Evolutionary conservation across 352 stramenopile species (phyloP).

Genomic region (Phytophthora chlamydospora): DNA sequence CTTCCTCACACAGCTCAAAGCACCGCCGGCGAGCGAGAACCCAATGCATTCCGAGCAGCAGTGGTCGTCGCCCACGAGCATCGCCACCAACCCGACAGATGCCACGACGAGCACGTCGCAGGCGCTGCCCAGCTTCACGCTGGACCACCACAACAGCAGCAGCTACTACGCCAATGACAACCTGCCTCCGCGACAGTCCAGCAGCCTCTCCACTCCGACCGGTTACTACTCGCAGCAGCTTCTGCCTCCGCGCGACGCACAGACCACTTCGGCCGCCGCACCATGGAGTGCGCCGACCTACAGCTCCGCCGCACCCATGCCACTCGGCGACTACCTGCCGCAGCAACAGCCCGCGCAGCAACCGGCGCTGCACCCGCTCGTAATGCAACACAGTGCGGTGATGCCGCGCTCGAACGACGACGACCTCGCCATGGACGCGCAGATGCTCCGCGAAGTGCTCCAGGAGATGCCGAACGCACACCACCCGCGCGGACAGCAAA

Average conservation of each 20-base stretch:
- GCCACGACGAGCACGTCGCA: constrained; percentile 26
- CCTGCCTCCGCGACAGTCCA: constrained; percentile 11
- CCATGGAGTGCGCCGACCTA: constrained; percentile 27
- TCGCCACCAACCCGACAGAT: constrained; percentile 24
- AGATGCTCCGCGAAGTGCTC: constrained; percentile 50
- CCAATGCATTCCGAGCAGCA: constrained; percentile 25
- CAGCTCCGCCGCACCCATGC: constrained; percentile 9
- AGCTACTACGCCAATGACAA: constrained; percentile 26
- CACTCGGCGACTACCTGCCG: constrained; percentile 19
- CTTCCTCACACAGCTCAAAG: constrained; percentile 52
- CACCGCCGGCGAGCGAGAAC: constrained; percentile 21
- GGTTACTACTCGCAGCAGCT: constrained; percentile 38
- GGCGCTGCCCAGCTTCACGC: constrained; percentile 33
- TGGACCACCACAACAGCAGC: constrained; percentile 29
- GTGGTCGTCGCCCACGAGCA: constrained; percentile 44
- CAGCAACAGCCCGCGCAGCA: constrained; percentile 23
- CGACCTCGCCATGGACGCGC: constrained; percentile 43
- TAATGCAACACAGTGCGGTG: constrained; percentile 36
- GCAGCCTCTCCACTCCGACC: constrained; percentile 19
- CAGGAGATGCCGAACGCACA: constrained; percentile 39
- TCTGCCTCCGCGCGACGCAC: constrained; percentile 19
- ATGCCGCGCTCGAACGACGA: constrained; percentile 38
- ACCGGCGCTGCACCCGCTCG: constrained; percentile 31
- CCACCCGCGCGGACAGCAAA: constrained; percentile 29
- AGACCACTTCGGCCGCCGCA: constrained; percentile 10